Percentiles rank a stretch among this genome's conserved stretches.
phyloP scores from a whole-genome alignment of 2,329 filamentous ascomycete genomes.

The Penicillium crustosum region DNA sequence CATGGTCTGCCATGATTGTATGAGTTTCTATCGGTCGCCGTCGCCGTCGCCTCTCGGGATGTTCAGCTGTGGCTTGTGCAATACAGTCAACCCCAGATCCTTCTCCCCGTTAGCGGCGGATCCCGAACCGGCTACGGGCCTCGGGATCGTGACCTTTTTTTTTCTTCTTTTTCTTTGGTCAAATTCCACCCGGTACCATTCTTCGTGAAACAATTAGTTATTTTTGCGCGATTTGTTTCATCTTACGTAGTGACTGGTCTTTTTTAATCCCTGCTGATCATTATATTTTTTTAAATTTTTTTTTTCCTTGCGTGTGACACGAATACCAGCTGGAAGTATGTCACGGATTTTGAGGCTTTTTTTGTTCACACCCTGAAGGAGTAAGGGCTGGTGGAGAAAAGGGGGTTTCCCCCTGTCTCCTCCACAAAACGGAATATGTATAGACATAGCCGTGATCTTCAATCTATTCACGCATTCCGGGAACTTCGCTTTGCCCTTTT shows the following conservation, averaged over 20 bases:
- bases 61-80: background rate
- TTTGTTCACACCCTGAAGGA: conserved; percentile 10
- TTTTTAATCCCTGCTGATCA: conserved; percentile 15
- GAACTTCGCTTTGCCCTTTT: conserved; percentile 4
- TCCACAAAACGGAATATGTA: conserved; percentile 11
- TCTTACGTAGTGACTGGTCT: conserved; percentile 7
- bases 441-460: conserved; percentile 3
- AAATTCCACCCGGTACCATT: background rate
- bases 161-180: background rate
- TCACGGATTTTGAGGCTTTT: conserved; percentile 10
- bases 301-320: conserved; percentile 17
- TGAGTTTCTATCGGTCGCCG: background rate
- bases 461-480: conserved; percentile 5
- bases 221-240: conserved; percentile 24
- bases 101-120: conserved; percentile 26
- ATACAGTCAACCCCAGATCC: conserved; percentile 23
- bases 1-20: background rate
- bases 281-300: conserved; percentile 1
- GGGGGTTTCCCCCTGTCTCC: conserved; percentile 9
- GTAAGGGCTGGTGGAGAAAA: conserved; percentile 20
- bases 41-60: conserved; percentile 6
- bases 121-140: conserved; percentile 25
- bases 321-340: conserved; percentile 11
- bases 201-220: conserved; percentile 7
- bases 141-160: conserved; percentile 16